Base-by-base conservation (phyloP, 192 early-diverging fungal genomes). In the Umbelopsis isabellina region DNA sequence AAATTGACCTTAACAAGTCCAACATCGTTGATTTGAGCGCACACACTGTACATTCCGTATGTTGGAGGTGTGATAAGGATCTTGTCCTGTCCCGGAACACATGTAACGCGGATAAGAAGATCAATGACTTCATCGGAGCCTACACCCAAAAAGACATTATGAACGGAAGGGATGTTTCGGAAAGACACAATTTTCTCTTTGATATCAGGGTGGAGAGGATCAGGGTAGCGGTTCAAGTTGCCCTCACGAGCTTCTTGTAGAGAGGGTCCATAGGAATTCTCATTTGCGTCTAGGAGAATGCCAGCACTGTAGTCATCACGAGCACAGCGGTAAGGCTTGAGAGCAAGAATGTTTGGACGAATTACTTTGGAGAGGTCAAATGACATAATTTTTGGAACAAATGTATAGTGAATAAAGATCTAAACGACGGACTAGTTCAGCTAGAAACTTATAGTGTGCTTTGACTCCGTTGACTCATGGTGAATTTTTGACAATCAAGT, bases 11-110 rank as follows among this genome's bases (percentile, higher is more conserved):
- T 94, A 52, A 94, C 90, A 47, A 98, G 87, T 48, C 77, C 85
- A 1, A 98, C 93, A 85, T 99, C 98, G 78, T 99, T 99, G 76
- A 96, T 90, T 70, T 93, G 88, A 33, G 96, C 95, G 49, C 86
- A 90, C 18, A 97, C 95, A 21, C 86, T 85, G 84, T 99, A 99
- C 98, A 99, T 99, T 58, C 98, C 98, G 79, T 99, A 99, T 25
- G 97, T 98, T 4, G 98, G 98, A 70, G 97, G 97, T 5, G 92
- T 94, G 70, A 99, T 91, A 27, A 99, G 80, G 61, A 98, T 88
- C 78, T 94, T 90, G 74, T 99, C 98, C 66, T 84, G 88, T 44
- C 88, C 96, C 4, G 98, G 98, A 22, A 85, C 79, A 80, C 97
- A 97, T 22, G 92, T 92, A 50, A 98, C 89, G 48, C 96, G 85